Percentiles rank a stretch among this genome's conserved stretches.
These are phyloP conservation scores for Cudoniella acicularis DNA, from an alignment of 495 filamentous ascomycete genomes.

Conservation along the genomic window DNA sequence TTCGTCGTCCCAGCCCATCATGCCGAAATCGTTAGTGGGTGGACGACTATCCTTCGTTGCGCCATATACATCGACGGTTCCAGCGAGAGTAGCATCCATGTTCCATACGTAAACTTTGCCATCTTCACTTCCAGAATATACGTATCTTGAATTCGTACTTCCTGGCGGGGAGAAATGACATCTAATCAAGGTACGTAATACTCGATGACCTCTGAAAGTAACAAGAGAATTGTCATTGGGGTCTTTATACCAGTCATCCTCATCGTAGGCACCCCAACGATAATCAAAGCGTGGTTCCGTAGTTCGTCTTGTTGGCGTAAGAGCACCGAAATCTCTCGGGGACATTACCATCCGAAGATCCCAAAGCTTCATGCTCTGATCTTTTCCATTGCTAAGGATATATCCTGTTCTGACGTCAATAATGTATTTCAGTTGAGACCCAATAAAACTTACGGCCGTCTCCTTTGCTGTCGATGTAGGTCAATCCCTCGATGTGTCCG, in stretches of 20 bases:
- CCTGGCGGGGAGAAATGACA: constrained; percentile 93
- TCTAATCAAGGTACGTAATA: constrained; percentile 84
- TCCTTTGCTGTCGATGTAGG: constrained; percentile 94
- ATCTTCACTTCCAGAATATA: constrained; percentile 86
- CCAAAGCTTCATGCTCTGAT: constrained; percentile 98
- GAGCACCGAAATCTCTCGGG: constrained; percentile 54
- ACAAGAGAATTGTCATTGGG: constrained; percentile 89
- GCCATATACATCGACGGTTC: constrained; percentile 68
- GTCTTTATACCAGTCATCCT: constrained; percentile 65
- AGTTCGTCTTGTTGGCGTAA: constrained; percentile 53
- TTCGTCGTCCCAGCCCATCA: constrained; percentile 16
- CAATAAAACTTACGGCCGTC: constrained; percentile 59
- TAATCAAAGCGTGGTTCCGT: constrained; percentile 69
- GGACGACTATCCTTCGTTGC: constrained; percentile 46
- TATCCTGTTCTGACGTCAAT: constrained; percentile 43
- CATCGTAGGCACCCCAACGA: constrained; percentile 67
- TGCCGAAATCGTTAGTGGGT: constrained; percentile 27
- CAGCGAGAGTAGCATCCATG: constrained; percentile 83
- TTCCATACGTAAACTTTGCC: constrained; percentile 91
- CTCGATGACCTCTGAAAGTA: constrained; percentile 85
- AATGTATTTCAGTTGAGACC: background rate
- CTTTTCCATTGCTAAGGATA: constrained; percentile 89
- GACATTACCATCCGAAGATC: constrained; percentile 82
- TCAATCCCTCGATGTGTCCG: constrained; percentile 91
- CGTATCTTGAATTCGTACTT: constrained; percentile 87